These are phyloP conservation scores for Echites panduratus DNA, from an alignment of 257 asterid genomes.

Conservation along the genomic window DNA sequence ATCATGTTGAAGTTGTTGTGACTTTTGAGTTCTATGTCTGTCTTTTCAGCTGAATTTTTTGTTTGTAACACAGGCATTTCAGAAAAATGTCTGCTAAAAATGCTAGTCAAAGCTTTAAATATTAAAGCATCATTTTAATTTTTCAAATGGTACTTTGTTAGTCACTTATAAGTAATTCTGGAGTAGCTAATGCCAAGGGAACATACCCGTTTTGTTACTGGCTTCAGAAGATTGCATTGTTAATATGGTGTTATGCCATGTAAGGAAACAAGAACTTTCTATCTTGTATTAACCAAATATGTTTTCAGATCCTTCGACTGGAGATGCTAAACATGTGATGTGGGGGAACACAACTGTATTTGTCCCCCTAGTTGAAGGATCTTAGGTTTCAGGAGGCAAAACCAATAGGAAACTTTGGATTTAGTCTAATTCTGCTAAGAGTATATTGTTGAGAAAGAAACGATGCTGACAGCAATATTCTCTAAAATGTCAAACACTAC, in stretches of 20 bases:
- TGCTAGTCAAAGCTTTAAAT: not conserved
- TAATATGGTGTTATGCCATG: not conserved
- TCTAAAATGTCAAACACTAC: not conserved
- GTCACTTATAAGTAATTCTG: not conserved
- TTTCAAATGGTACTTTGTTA: not conserved
- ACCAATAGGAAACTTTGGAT: not conserved
- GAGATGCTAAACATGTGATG: not conserved
- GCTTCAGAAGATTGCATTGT: not conserved
- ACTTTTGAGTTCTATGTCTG: not conserved
- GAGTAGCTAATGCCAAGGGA: not conserved
- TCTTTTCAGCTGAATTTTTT: not conserved
- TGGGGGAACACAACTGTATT: not conserved
- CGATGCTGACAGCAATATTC: not conserved
- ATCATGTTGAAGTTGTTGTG: not conserved
- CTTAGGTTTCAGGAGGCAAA: not conserved
- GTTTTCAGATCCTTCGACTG: not conserved
- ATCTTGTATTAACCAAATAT: not conserved
- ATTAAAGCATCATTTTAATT: not conserved
- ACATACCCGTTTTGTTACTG: not conserved
- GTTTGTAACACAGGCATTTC: not conserved
- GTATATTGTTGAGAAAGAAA: not conserved
- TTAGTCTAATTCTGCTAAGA: not conserved
- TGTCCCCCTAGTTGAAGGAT: not conserved
- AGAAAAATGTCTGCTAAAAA: not conserved
- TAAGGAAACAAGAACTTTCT: not conserved